Evolutionary conservation across 225 moss, liverwort and hornwort genomes (phyloP), one percentile per base, ranked within the genome.

Genomic region (Physcomitrellopsis africana): DNA sequence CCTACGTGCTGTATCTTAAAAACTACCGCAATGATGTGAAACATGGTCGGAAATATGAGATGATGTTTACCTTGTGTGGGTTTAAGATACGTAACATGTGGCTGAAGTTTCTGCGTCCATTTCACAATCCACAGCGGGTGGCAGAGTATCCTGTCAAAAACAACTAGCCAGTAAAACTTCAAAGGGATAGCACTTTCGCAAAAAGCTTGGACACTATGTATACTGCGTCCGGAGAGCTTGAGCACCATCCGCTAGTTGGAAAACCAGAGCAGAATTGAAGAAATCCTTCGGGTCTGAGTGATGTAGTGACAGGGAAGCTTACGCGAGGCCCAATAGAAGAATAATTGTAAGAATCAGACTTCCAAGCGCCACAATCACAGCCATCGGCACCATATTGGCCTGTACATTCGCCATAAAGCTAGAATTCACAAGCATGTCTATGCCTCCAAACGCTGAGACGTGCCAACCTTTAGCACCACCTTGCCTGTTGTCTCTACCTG

Each of bases 341-440:
- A 60, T 4, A 15, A 63, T 14, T 45, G 11, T 72, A 41, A 78
- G 53, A 52, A 81, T 5, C 0, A 75, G 41, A 58, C 78, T 56
- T 67, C 84, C 78, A 67, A 85, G 51, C 63, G 27, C 81, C 71
- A 63, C 67, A 78, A 45, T 62, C 20, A 81, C 67, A 78, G 53
- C 62, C 37, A 70, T 51, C 51, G 75, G 20, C 75, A 75, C 67
- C 75, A 68, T 53, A 10, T 81, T 85, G 27, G 78, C 81, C 63
- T 81, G 81, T 75, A 81, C 78, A 76, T 72, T 72, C 68, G 64
- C 76, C 81, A 81, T 75, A 67, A 81, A 76, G 81, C 76, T 72
- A 81, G 59, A 60, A 48, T 79, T 79, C 47, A 72, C 81, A 81
- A 64, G 72, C 64, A 72, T 29, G 22, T 72, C 68, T 41, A 79